A percentile compares a stretch with the other conserved stretches of the same genome.
phyloP scores from a whole-genome alignment of 1,284 basidiomycete genomes.

The Porogramme epimiltina region DNA sequence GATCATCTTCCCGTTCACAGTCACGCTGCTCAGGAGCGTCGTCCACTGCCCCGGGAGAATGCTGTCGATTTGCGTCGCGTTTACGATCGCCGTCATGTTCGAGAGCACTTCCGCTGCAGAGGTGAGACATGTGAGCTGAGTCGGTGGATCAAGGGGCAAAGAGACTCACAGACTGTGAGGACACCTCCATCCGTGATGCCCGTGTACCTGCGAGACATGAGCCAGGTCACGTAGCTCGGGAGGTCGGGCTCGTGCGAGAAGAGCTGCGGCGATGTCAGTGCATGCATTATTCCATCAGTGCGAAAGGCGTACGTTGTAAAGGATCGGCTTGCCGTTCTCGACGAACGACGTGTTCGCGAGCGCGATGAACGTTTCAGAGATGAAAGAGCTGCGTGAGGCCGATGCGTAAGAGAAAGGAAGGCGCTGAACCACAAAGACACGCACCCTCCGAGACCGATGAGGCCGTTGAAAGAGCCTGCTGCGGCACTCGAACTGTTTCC shows the following conservation, averaged over 20 bases:
- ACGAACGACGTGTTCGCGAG: constrained; percentile 6
- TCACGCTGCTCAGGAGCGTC: too few species aligned
- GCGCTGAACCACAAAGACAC: too few species aligned
- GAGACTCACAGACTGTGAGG: constrained; percentile 25
- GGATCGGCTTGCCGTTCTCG: constrained; percentile 15
- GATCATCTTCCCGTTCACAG: too few species aligned
- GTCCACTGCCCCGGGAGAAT: too few species aligned
- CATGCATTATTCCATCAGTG: not conserved
- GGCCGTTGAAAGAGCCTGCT: too few species aligned
- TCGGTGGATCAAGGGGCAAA: too few species aligned
- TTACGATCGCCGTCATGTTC: constrained; percentile 6
- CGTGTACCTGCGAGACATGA: constrained; percentile 20
- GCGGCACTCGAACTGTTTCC: too few species aligned
- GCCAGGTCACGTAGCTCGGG: constrained; percentile 23
- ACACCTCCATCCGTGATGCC: constrained; percentile 25
- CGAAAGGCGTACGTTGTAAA: constrained; percentile 19
- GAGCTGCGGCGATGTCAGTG: constrained; percentile 13
- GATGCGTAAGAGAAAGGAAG: too few species aligned
- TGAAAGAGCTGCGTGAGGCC: too few species aligned
- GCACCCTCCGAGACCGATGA: too few species aligned
- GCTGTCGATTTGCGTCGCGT: constrained; percentile 5
- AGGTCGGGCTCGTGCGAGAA: constrained; percentile 21
- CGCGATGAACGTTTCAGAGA: too few species aligned
- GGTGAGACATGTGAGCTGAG: too few species aligned
- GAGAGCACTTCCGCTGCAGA: constrained; percentile 12